Evolutionary conservation across 192 early-diverging fungal genomes (phyloP).

Genomic region (Phlyctochytrium planicorne): DNA sequence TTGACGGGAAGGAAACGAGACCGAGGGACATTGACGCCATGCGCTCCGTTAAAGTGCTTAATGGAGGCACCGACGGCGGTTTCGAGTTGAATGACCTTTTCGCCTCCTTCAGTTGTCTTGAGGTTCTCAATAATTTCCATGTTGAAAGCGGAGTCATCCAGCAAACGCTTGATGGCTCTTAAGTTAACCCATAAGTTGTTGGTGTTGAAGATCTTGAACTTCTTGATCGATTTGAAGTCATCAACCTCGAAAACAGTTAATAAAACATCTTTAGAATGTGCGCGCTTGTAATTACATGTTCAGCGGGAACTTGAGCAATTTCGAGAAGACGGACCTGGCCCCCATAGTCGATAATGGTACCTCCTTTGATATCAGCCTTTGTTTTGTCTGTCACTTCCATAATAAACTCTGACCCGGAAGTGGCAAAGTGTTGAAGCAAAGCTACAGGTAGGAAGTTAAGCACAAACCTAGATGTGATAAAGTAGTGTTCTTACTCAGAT

Average conservation of each 20-base stretch:
- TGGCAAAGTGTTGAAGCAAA: conserved; percentile 90
- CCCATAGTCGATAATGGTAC: conserved; percentile 97
- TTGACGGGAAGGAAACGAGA: conserved; percentile 98
- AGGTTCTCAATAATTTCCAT: conserved; percentile 97
- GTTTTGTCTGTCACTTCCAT: conserved; percentile 99
- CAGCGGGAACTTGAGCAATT: conserved; percentile 97
- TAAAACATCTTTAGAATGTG: background rate
- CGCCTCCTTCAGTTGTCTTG: conserved; percentile 91
- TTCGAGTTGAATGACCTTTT: conserved; percentile 97
- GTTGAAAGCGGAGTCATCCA: conserved; percentile 73
- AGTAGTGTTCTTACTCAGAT: conserved; percentile 50
- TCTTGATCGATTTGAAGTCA: conserved; percentile 99
- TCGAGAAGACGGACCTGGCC: conserved; percentile 89
- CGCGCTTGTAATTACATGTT: conserved; percentile 53
- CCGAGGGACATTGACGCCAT: conserved; percentile 97
- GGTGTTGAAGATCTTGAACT: conserved; percentile 99
- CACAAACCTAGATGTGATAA: background rate
- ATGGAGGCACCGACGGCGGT: conserved; percentile 99
- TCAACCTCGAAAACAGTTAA: conserved; percentile 55
- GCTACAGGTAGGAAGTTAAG: conserved; percentile 37
- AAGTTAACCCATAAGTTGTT: conserved; percentile 55
- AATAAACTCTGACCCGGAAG: conserved; percentile 85
- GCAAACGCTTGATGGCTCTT: conserved; percentile 66
- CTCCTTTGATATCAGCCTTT: conserved; percentile 99
- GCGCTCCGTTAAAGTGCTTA: conserved; percentile 92